Percentiles rank a stretch among this genome's conserved stretches.
Evolutionary conservation across 2,329 filamentous ascomycete species (phyloP).

Genomic region (Grosmannia huntii): DNA sequence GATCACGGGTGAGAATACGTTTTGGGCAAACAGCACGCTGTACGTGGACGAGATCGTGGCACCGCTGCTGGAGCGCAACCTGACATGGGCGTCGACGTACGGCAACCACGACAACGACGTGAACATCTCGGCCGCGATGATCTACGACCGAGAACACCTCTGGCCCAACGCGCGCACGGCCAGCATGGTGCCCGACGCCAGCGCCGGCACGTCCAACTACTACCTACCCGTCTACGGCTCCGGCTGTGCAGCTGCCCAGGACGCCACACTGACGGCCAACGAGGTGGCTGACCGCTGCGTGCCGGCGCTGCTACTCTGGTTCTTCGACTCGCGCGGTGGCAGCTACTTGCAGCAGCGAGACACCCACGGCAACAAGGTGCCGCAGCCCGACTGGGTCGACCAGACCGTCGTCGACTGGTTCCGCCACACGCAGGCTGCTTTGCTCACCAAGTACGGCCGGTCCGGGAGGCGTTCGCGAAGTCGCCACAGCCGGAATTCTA

Average conservation of each 20-base stretch:
- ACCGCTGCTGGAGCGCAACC: slow-evolving; percentile 30
- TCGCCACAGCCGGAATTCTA: not conserved
- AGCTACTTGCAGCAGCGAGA: slow-evolving; percentile 22
- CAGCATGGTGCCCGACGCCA: slow-evolving; percentile 13
- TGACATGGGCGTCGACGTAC: slow-evolving; percentile 44
- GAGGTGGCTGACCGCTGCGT: slow-evolving; percentile 8
- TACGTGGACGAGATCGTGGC: slow-evolving; percentile 36
- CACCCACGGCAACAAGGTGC: slow-evolving; percentile 10
- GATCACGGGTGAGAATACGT: slow-evolving; percentile 45
- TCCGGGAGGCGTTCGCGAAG: not conserved
- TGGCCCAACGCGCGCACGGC: slow-evolving; percentile 14
- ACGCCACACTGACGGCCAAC: not conserved
- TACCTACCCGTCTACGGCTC: slow-evolving; percentile 18
- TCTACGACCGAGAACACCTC: slow-evolving; percentile 16
- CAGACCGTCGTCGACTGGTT: slow-evolving; percentile 31
- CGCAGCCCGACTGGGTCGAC: slow-evolving; percentile 29
- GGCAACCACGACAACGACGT: slow-evolving; percentile 46
- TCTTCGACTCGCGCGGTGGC: slow-evolving; percentile 46
- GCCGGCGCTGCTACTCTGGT: slow-evolving; percentile 38
- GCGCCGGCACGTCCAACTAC: slow-evolving; percentile 19
- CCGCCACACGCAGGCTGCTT: slow-evolving; percentile 19
- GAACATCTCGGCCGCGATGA: slow-evolving; percentile 28
- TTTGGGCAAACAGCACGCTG: slow-evolving; percentile 28
- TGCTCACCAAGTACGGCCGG: slow-evolving; percentile 15
- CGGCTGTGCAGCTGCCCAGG: slow-evolving; percentile 7